Evolutionary conservation across 306 rosid species (phyloP).

Genomic region (Biancaea sappan): DNA sequence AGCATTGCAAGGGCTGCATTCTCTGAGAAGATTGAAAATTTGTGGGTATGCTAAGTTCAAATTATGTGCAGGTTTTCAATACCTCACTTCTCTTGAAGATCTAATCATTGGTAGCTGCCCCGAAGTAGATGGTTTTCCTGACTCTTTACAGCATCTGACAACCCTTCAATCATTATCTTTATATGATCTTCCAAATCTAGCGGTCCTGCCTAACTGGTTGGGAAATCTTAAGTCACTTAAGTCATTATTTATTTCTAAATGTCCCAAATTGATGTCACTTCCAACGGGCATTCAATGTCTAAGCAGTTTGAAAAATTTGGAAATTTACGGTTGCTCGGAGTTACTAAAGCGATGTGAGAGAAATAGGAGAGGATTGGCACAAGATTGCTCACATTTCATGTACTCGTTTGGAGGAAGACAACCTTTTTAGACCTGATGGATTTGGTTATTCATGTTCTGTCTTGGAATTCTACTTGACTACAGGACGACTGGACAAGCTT

Average conservation of each 20-base stretch:
- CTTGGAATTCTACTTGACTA: too few relatives aligned
- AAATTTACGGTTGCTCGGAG: not conserved
- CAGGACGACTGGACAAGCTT: too few relatives aligned
- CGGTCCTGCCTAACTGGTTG: conserved; percentile 24
- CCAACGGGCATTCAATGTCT: not conserved
- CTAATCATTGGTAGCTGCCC: not conserved
- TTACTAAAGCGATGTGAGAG: not conserved
- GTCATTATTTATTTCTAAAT: accelerated
- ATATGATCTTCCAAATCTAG: conserved; percentile 5
- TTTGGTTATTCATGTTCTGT: not conserved
- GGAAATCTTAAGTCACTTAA: conserved; percentile 28
- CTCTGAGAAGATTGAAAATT: not conserved
- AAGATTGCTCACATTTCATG: not conserved
- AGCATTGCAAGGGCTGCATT: conserved; percentile 1
- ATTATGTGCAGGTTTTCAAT: not conserved
- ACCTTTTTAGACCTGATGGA: not conserved
- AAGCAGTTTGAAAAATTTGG: not conserved
- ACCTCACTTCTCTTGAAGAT: conserved; percentile 5
- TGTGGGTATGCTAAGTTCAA: not conserved
- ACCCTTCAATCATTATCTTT: not conserved
- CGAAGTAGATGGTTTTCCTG: not conserved
- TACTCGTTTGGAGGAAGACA: not conserved
- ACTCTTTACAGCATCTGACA: conserved; percentile 20
- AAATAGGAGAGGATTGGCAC: not conserved
- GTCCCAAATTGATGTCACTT: conserved; percentile 21